Conservation (phyloP, 2,329 filamentous ascomycete species). For the Aspergillus quadrilineatus region DNA sequence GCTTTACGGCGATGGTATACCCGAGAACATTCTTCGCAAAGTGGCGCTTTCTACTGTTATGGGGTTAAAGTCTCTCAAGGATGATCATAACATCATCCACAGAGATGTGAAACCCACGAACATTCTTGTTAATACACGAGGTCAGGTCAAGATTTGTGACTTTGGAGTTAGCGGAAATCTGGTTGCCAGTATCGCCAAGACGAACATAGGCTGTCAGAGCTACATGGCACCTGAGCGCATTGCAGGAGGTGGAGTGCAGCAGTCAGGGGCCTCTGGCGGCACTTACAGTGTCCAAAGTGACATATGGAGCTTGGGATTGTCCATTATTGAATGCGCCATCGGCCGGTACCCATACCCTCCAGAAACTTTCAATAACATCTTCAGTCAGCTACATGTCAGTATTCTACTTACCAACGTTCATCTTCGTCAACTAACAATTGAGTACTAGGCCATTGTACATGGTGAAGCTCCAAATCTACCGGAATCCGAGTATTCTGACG, state of each 20-base stretch:
- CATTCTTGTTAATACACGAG: conserved; percentile 83
- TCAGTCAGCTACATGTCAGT: conserved; percentile 93
- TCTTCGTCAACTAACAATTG: no score
- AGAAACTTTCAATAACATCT: conserved; percentile 97
- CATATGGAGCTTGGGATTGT: conserved; percentile 93
- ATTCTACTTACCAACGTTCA: not conserved
- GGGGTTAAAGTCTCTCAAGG: conserved; percentile 89
- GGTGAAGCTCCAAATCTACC: conserved; percentile 92
- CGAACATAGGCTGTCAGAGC: conserved; percentile 97
- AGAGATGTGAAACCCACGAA: conserved; percentile 99
- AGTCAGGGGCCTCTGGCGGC: conserved; percentile 69
- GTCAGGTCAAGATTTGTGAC: conserved; percentile 97
- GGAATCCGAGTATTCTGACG: conserved; percentile 70
- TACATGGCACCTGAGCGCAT: conserved; percentile 99
- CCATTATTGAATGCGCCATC: conserved; percentile 93
- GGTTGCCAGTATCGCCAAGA: conserved; percentile 95
- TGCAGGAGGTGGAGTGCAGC: conserved; percentile 76
- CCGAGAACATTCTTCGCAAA: conserved; percentile 82
- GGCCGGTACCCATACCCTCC: conserved; percentile 95
- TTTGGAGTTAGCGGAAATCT: conserved; percentile 97
- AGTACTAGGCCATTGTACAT: conserved; percentile 83
- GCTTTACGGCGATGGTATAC: conserved; percentile 84
- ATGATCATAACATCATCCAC: conserved; percentile 99
- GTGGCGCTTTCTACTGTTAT: conserved; percentile 87
- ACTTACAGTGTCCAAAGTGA: conserved; percentile 98